Conservation (phyloP, 2,329 filamentous ascomycete genomes). For the Scedosporium dehoogii region DNA sequence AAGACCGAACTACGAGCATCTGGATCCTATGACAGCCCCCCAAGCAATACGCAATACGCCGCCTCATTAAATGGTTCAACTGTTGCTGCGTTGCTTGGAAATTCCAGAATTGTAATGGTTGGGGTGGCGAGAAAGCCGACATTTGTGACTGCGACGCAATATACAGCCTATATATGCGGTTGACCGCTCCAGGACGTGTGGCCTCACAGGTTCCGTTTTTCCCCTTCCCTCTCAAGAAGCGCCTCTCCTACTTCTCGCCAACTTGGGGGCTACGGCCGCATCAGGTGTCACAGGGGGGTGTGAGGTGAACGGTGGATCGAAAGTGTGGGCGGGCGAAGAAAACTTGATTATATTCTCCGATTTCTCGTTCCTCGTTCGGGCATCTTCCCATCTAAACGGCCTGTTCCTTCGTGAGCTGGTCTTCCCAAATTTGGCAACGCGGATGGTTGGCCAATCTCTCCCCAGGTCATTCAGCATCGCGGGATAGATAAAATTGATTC, state of each 20-base stretch:
- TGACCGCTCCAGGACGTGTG: background rate
- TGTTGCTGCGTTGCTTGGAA: no score
- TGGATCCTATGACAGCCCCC: no score
- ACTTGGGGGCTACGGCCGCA: background rate
- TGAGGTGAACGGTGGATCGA: background rate
- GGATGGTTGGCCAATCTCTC: background rate
- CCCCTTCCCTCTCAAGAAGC: background rate
- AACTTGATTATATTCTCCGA: background rate
- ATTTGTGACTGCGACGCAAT: background rate
- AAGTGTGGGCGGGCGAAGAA: background rate
- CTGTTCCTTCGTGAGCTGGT: background rate
- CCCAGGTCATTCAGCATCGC: background rate
- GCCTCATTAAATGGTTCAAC: no score
- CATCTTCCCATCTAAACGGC: background rate
- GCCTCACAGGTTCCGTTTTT: background rate
- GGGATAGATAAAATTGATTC: background rate
- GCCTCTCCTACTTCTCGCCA: background rate
- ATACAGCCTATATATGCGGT: slow-evolving; percentile 1
- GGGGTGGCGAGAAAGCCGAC: background rate
- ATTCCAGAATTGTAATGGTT: no score
- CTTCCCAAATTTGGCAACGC: background rate
- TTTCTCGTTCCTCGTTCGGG: background rate
- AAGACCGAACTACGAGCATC: no score
- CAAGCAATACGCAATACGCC: no score
- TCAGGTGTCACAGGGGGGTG: background rate